Evolutionary conservation across 2,329 filamentous ascomycete species (phyloP).

Genomic region (Aspergillus intermedius): DNA sequence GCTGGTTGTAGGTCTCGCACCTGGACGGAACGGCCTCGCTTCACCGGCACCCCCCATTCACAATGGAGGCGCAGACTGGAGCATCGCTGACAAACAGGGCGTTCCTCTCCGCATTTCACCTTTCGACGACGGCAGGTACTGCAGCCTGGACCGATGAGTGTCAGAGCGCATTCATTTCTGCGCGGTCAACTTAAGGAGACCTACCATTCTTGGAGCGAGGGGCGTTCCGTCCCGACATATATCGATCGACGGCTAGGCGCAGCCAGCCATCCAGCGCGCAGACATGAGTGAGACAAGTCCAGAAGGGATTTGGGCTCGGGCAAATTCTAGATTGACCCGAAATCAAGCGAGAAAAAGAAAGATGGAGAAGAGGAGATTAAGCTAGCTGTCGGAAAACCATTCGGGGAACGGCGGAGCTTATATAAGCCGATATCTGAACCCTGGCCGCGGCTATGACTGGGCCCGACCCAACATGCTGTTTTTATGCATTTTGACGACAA

Average conservation of each 20-base stretch:
- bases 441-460: no score
- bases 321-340: no score
- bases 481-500: no score
- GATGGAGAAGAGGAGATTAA: no score
- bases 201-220: conserved; percentile 36
- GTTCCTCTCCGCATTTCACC: conserved; percentile 32
- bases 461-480: no score
- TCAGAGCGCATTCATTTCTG: not conserved
- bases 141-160: conserved; percentile 22
- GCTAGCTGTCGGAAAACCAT: no score
- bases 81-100: conserved; percentile 29
- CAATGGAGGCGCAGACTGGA: conserved; percentile 24
- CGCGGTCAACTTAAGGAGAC: not conserved
- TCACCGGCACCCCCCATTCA: conserved; percentile 29
- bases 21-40: conserved; percentile 17
- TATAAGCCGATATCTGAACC: no score
- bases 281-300: not conserved
- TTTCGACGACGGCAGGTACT: conserved; percentile 33
- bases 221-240: conserved; percentile 31
- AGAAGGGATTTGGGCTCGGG: not conserved
- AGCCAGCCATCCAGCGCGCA: not conserved
- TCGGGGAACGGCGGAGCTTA: no score
- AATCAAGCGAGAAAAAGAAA: no score
- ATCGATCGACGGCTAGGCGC: conserved; percentile 4
- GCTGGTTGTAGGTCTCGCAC: conserved; percentile 24